Evolutionary conservation across 495 filamentous ascomycete species (phyloP).

Genomic region (Entonaema liquescens): DNA sequence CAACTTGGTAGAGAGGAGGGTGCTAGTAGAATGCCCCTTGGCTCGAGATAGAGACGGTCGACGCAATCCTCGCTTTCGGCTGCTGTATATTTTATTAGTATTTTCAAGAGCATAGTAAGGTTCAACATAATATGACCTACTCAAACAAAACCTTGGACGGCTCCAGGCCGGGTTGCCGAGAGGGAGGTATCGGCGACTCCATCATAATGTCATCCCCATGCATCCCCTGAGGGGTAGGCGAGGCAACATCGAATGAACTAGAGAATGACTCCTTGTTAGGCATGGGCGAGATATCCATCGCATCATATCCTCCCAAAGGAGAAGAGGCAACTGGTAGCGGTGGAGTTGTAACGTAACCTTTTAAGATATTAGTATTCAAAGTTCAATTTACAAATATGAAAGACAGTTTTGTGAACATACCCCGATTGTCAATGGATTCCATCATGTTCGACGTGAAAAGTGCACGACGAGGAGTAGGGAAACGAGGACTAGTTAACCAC

Average conservation of each 20-base stretch:
- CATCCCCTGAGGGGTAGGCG: slow-evolving; percentile 68
- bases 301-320: slow-evolving; percentile 74
- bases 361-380: slow-evolving; percentile 21
- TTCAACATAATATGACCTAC: slow-evolving; percentile 49
- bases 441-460: slow-evolving; percentile 82
- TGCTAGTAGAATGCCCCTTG: slow-evolving; percentile 66
- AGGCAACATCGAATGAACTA: slow-evolving; percentile 68
- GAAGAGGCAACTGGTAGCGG: slow-evolving; percentile 82
- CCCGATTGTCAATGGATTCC: slow-evolving; percentile 67
- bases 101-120: background rate
- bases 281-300: slow-evolving; percentile 94
- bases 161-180: slow-evolving; percentile 60
- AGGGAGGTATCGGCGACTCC: slow-evolving; percentile 57
- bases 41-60: slow-evolving; percentile 68
- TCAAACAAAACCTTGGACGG: slow-evolving; percentile 58
- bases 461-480: slow-evolving; percentile 90
- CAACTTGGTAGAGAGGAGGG: slow-evolving; percentile 52
- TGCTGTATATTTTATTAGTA: slow-evolving; percentile 41
- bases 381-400: background rate
- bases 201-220: slow-evolving; percentile 55
- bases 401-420: slow-evolving; percentile 60
- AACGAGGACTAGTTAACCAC: slow-evolving; percentile 72
- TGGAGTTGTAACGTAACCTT: slow-evolving; percentile 83
- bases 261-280: slow-evolving; percentile 84
- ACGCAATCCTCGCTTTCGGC: slow-evolving; percentile 66